Percentiles rank a stretch among this genome's conserved stretches.
phyloP scores from a whole-genome alignment of 2,329 filamentous ascomycete species.

The Sclerotinia sclerotiorum region DNA sequence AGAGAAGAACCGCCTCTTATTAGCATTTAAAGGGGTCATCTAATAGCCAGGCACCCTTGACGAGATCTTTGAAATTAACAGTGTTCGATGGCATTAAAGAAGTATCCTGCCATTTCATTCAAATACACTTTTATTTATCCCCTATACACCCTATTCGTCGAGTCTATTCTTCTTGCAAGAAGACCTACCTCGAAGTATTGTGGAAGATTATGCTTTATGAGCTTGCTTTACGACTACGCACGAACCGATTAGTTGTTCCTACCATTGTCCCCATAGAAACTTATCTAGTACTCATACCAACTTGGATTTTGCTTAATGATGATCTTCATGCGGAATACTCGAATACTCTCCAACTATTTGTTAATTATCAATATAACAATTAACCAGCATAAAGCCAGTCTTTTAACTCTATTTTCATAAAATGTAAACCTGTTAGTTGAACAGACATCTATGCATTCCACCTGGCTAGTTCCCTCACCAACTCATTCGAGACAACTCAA shows the following conservation, averaged over 20 bases:
- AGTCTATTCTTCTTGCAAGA: neutral
- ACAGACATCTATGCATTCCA: slow-evolving; percentile 1
- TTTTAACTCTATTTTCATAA: slow-evolving; percentile 10
- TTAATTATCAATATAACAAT: neutral
- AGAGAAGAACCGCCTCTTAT: neutral
- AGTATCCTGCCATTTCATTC: slow-evolving; percentile 11
- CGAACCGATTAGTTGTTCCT: neutral
- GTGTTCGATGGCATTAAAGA: neutral
- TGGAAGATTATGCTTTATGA: neutral
- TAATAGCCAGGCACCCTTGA: neutral
- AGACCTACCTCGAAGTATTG: neutral
- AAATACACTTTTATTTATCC: slow-evolving; percentile 5
- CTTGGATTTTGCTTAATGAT: slow-evolving; percentile 9
- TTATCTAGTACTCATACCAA: neutral
- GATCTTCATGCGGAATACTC: slow-evolving; percentile 6
- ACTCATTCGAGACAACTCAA: neutral
- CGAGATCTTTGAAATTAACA: neutral
- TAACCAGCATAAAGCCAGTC: slow-evolving; percentile 7
- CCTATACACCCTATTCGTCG: neutral
- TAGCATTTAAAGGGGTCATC: neutral
- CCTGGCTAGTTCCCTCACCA: neutral
- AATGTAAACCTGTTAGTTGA: neutral
- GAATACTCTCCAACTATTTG: neutral
- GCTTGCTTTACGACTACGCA: slow-evolving; percentile 1
- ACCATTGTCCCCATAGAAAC: neutral